Conservation (phyloP, 768 basidiomycete species). For the Hericium erinaceus region DNA sequence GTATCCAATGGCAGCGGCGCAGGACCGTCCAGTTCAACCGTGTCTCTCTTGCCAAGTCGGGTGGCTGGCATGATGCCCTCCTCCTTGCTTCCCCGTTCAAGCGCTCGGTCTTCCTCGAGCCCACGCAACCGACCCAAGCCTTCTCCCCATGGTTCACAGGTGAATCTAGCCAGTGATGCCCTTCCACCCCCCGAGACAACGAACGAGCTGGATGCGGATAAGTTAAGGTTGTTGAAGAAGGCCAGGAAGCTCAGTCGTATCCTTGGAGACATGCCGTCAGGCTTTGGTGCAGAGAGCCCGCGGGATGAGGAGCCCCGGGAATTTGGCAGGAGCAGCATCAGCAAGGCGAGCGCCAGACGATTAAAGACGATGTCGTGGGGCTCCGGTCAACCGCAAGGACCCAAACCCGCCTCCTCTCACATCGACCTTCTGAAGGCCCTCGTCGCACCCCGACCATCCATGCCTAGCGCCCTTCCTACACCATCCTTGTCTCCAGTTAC, state of each 20-base stretch:
- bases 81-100: not conserved
- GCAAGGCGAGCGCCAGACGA: not conserved
- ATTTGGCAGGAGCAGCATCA: not conserved
- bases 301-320: not conserved
- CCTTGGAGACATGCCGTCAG: constrained; percentile 28
- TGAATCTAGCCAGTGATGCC: not conserved
- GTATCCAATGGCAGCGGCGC: not conserved
- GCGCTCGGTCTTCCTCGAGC: not conserved
- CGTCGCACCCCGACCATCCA: not conserved
- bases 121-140: not conserved
- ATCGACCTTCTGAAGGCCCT: not conserved
- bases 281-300: constrained; percentile 1
- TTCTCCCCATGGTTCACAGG: not conserved
- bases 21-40: not conserved
- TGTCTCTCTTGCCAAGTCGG: too few relatives aligned
- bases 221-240: constrained; percentile 31
- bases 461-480: not conserved
- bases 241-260: constrained; percentile 35
- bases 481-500: not conserved
- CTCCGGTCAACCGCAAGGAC: constrained; percentile 3
- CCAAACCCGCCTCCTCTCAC: constrained; percentile 7
- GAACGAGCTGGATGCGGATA: constrained; percentile 26
- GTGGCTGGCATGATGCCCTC: not conserved
- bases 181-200: constrained; percentile 17
- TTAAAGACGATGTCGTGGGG: constrained; percentile 1